Evolutionary conservation across 2,329 filamentous ascomycete species (phyloP).

Genomic region (Fusarium sp.): DNA sequence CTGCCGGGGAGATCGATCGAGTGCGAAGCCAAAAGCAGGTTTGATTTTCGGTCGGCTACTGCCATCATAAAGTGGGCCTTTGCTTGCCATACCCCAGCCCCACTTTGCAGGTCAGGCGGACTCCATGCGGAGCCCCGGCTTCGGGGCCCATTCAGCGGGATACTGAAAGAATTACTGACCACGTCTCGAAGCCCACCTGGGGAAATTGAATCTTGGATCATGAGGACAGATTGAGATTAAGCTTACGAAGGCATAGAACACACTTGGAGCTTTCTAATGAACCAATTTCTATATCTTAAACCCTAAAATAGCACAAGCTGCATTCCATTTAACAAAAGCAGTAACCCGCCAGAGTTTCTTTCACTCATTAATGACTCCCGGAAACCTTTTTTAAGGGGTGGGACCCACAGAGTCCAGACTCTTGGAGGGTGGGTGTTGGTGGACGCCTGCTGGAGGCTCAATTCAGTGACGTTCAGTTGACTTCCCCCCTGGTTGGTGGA

Average conservation of each 20-base stretch:
- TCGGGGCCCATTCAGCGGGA: slow-evolving; percentile 32
- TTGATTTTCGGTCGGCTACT: slow-evolving; percentile 40
- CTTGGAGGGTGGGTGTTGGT: slow-evolving; percentile 17
- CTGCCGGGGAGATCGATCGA: slow-evolving; percentile 25
- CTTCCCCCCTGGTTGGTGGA: slow-evolving; percentile 40
- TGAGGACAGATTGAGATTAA: slow-evolving; percentile 17
- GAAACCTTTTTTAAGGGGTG: slow-evolving; percentile 34
- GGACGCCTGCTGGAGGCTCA: slow-evolving; percentile 35
- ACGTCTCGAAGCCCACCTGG: slow-evolving; percentile 13
- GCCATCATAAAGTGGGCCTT: slow-evolving; percentile 30
- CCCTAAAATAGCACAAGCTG: slow-evolving; percentile 5
- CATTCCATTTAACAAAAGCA: slow-evolving; percentile 18
- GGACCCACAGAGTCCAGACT: slow-evolving; percentile 21
- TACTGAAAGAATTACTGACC: slow-evolving; percentile 27
- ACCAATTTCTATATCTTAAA: not conserved
- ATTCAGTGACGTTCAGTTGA: slow-evolving; percentile 19
- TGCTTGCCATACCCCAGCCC: slow-evolving; percentile 40
- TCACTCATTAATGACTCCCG: slow-evolving; percentile 24
- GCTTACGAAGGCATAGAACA: slow-evolving; percentile 8
- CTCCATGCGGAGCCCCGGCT: slow-evolving; percentile 44
- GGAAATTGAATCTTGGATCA: slow-evolving; percentile 25
- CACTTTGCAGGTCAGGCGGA: slow-evolving; percentile 47
- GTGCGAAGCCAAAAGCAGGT: slow-evolving; percentile 30
- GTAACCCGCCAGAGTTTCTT: slow-evolving; percentile 27
- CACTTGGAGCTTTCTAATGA: not conserved